Evolutionary conservation across 768 basidiomycete genomes (phyloP).

Genomic region (Tricholomella constricta): DNA sequence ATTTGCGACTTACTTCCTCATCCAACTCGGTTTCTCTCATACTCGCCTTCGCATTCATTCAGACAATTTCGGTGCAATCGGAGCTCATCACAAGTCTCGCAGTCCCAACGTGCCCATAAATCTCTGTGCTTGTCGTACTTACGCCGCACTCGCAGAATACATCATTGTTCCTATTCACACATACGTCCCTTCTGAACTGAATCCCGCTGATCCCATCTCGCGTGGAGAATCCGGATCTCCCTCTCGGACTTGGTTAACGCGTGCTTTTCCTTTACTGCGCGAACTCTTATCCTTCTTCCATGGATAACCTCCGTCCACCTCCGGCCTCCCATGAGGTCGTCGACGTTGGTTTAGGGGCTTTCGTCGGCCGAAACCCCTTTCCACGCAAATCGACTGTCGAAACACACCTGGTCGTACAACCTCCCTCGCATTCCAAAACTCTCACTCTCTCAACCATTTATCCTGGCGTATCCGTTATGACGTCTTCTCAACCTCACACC

Average conservation of each 20-base stretch:
- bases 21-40: conserved; percentile 10
- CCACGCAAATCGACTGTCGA: background rate
- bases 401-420: background rate
- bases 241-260: background rate
- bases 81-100: background rate
- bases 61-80: conserved; percentile 8
- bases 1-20: conserved; percentile 21
- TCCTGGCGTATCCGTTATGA: background rate
- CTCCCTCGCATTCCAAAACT: background rate
- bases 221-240: background rate
- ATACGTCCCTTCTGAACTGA: background rate
- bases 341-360: background rate
- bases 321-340: background rate
- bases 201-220: background rate
- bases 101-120: background rate
- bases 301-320: background rate
- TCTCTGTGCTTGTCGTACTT: conserved; percentile 1
- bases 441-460: background rate
- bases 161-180: background rate
- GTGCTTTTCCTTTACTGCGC: background rate
- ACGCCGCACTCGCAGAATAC: background rate
- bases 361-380: background rate
- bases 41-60: conserved; percentile 1
- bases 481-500: background rate
- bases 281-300: background rate